Conservation (phyloP, 78 protist genomes). For the Speleostelium caveatum region DNA sequence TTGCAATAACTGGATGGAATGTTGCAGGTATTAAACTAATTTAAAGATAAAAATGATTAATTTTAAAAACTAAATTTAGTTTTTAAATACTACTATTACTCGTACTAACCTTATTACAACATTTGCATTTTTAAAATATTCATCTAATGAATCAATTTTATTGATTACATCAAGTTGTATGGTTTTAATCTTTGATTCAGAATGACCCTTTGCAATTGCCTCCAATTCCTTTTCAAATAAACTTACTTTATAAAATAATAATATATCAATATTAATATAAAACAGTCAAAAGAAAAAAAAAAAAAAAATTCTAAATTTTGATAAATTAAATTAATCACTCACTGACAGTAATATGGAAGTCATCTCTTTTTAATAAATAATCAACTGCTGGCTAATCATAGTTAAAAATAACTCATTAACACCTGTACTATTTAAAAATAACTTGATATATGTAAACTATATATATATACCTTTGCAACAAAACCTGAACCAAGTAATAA, state of each 20-base stretch:
- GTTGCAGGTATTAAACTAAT: slow-evolving; percentile 84
- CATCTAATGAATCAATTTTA: slow-evolving; percentile 20
- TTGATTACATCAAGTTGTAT: slow-evolving; percentile 55
- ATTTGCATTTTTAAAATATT: slow-evolving; percentile 24
- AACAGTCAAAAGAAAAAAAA: too few species aligned
- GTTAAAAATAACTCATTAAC: too few species aligned
- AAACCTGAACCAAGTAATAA: slow-evolving; percentile 70
- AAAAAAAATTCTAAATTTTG: background rate
- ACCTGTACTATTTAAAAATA: too few species aligned
- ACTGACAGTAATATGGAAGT: slow-evolving; percentile 42
- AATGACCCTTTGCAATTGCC: slow-evolving; percentile 3
- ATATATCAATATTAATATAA: too few species aligned
- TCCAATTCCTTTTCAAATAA: slow-evolving; percentile 68
- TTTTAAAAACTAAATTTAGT: background rate
- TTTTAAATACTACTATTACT: background rate
- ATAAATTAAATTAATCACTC: too few species aligned
- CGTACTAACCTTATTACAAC: slow-evolving; percentile 31
- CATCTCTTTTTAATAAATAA: slow-evolving; percentile 44
- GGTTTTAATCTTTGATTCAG: slow-evolving; percentile 6
- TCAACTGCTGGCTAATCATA: slow-evolving; percentile 63
- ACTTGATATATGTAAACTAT: background rate
- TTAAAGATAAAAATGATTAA: background rate
- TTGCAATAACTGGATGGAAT: slow-evolving; percentile 81
- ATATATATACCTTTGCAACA: slow-evolving; percentile 49
- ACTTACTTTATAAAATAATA: slow-evolving; percentile 19